phyloP scores from a whole-genome alignment of 2,329 filamentous ascomycete species.

The Verticillium klebahnii region DNA sequence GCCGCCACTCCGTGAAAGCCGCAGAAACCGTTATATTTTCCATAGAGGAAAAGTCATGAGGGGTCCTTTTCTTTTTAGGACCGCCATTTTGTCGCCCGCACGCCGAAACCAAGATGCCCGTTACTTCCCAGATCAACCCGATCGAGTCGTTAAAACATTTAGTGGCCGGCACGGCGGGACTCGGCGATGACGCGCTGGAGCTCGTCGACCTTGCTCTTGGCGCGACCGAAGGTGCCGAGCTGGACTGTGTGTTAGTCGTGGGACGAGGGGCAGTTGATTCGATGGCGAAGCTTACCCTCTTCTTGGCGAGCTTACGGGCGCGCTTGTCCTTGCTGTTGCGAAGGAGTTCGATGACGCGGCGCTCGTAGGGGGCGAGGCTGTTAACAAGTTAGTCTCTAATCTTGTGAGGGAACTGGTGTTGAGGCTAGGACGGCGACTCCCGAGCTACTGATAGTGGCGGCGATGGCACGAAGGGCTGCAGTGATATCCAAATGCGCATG shows the following conservation, averaged over 20 bases:
- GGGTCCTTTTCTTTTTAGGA: neutral
- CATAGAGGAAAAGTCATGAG: neutral
- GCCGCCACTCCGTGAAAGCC: neutral
- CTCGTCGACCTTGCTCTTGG: conserved; percentile 99
- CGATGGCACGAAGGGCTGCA: neutral
- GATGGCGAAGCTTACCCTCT: conserved; percentile 66
- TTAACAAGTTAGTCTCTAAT: conserved; percentile 21
- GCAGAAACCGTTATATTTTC: neutral
- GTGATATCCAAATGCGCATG: neutral
- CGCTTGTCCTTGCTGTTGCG: conserved; percentile 99
- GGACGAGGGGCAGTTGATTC: neutral
- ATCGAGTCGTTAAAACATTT: conserved; percentile 27
- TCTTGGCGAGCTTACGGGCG: conserved; percentile 98
- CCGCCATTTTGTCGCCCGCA: conserved; percentile 1
- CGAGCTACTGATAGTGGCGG: neutral
- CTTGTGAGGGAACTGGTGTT: neutral
- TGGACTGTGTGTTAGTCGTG: conserved; percentile 31
- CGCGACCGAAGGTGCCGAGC: conserved; percentile 98
- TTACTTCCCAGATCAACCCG: conserved; percentile 4
- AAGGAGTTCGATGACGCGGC: conserved; percentile 97
- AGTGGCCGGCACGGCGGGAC: conserved; percentile 66
- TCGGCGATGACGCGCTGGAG: conserved; percentile 97
- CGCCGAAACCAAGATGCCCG: conserved; percentile 5
- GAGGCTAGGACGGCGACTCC: neutral
- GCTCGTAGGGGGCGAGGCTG: conserved; percentile 91